Conservation (phyloP, 2,329 filamentous ascomycete species). For the Parastagonospora avenae region DNA sequence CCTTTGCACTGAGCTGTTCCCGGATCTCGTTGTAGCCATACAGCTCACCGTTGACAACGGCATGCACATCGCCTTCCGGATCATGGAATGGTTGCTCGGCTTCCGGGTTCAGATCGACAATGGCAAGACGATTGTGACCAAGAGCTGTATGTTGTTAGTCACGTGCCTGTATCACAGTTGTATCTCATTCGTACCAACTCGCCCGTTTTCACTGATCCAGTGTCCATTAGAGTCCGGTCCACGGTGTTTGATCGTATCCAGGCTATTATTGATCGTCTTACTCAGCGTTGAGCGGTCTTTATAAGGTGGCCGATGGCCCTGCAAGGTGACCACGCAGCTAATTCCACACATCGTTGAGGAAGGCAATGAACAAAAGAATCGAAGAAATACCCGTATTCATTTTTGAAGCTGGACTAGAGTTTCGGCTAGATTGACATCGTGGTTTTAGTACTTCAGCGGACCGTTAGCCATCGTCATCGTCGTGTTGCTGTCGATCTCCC, state of each 20-base stretch:
- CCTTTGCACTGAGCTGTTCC: constrained; percentile 34
- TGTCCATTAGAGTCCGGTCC: constrained; percentile 54
- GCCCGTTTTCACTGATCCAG: constrained; percentile 53
- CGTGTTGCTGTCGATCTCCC: neutral
- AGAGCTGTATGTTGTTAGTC: constrained; percentile 23
- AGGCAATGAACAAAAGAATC: neutral
- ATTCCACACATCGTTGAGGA: constrained; percentile 19
- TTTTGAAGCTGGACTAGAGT: neutral
- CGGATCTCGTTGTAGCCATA: constrained; percentile 59
- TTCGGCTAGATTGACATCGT: neutral
- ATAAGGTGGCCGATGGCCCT: constrained; percentile 12
- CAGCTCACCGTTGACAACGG: constrained; percentile 66
- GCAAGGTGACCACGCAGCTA: constrained; percentile 18
- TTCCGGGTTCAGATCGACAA: constrained; percentile 28
- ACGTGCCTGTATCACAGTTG: constrained; percentile 1
- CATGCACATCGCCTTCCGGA: constrained; percentile 48
- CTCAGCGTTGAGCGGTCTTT: constrained; percentile 6
- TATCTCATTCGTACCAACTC: constrained; percentile 44
- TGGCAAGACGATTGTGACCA: constrained; percentile 33
- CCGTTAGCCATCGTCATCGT: neutral
- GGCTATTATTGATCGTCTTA: constrained; percentile 15
- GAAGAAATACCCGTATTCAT: neutral
- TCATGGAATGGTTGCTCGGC: constrained; percentile 35
- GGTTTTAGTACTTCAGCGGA: neutral
- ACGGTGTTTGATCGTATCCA: constrained; percentile 48